Percentiles rank a stretch among this genome's conserved stretches.
phyloP scores from a whole-genome alignment of 2,329 filamentous ascomycete genomes.

The Hortaea werneckii region DNA sequence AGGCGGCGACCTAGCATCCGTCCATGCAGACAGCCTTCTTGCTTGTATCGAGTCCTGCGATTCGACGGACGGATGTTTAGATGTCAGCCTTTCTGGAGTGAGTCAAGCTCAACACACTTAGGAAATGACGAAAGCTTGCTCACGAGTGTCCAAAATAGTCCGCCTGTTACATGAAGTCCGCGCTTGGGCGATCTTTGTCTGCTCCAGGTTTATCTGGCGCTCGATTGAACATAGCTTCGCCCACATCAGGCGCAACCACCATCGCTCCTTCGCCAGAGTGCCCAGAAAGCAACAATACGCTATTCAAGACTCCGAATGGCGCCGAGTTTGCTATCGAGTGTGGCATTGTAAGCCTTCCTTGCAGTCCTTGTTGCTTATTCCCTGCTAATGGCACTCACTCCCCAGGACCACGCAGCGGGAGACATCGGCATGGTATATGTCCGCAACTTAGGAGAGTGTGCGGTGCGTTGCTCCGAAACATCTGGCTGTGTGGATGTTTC shows the following conservation, averaged over 20 bases:
- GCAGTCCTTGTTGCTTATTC: no score
- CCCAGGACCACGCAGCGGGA: not conserved
- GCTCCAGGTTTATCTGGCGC: slow-evolving; percentile 3
- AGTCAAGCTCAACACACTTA: not conserved
- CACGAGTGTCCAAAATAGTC: not conserved
- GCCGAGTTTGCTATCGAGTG: not conserved
- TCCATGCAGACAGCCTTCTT: not conserved
- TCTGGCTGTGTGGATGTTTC: not conserved
- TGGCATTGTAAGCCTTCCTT: not conserved
- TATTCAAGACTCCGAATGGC: not conserved
- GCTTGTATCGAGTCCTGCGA: not conserved
- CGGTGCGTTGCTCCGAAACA: not conserved
- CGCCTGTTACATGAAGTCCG: slow-evolving; percentile 17
- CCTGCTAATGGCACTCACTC: not conserved
- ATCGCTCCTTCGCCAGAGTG: not conserved
- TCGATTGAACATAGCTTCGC: slow-evolving; percentile 2
- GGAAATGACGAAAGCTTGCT: no score
- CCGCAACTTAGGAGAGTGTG: not conserved
- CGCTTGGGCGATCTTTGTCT: not conserved
- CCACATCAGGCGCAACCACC: not conserved
- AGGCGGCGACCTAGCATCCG: not conserved
- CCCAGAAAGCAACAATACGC: not conserved
- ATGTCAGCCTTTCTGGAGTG: not conserved
- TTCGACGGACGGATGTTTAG: not conserved
- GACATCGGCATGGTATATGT: not conserved